phyloP scores from a whole-genome alignment of 257 asterid genomes.

The Nyctanthes arbortristis region DNA sequence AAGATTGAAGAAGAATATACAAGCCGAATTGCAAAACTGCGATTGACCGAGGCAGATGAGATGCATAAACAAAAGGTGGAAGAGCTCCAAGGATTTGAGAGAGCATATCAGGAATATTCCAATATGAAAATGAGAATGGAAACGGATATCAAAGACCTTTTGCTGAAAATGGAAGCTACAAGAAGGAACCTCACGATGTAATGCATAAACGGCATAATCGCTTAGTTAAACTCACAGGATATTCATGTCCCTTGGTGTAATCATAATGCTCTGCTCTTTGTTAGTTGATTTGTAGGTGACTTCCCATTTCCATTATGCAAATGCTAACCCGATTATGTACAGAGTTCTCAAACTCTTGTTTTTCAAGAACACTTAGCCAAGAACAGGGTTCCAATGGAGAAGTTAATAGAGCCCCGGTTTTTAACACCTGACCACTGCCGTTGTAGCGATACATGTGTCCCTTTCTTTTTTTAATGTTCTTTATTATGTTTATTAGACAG shows the following conservation, averaged over 20 bases:
- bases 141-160: slow-evolving; percentile 77
- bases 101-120: slow-evolving; percentile 75
- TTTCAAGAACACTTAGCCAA: not conserved
- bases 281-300: not conserved
- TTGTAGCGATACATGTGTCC: not conserved
- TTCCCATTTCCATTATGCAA: not conserved
- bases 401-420: not conserved
- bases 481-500: not conserved
- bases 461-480: not conserved
- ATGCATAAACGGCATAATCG: slow-evolving; percentile 17
- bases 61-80: slow-evolving; percentile 83
- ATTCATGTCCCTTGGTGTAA: not conserved
- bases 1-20: slow-evolving; percentile 76
- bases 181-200: slow-evolving; percentile 66
- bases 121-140: slow-evolving; percentile 95
- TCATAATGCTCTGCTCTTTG: slow-evolving; percentile 5
- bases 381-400: not conserved
- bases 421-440: not conserved
- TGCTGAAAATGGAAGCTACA: slow-evolving; percentile 90
- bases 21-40: slow-evolving; percentile 63
- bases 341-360: not conserved
- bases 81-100: slow-evolving; percentile 70
- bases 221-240: not conserved
- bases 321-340: not conserved
- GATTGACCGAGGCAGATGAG: slow-evolving; percentile 85